Conservation (phyloP, 192 early-diverging fungal species). For the Backusella liffmaniae region DNA sequence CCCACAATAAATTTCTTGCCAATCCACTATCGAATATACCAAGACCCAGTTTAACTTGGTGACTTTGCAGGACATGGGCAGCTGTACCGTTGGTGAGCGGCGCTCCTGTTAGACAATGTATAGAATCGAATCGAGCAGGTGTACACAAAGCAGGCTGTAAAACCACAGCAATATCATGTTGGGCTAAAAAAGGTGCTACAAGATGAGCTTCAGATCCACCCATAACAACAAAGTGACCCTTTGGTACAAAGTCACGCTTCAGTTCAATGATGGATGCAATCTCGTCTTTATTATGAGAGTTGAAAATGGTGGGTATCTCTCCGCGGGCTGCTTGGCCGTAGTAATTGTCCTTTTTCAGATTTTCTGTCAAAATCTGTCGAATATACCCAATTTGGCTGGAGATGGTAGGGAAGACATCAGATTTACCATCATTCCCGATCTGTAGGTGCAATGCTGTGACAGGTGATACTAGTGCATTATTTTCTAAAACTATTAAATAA, state of each 20-base stretch:
- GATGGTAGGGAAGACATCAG: conserved; percentile 42
- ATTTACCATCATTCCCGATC: conserved; percentile 51
- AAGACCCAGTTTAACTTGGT: conserved; percentile 62
- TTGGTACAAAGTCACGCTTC: conserved; percentile 49
- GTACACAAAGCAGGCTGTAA: conserved; percentile 63
- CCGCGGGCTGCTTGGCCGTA: conserved; percentile 44
- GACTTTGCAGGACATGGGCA: conserved; percentile 51
- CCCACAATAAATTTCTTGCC: conserved; percentile 68
- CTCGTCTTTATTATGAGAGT: conserved; percentile 55
- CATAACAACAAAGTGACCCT: conserved; percentile 46
- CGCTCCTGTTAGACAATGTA: conserved; percentile 57
- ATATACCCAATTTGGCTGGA: conserved; percentile 53
- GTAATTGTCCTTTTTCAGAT: conserved; percentile 25
- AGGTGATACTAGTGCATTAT: conserved; percentile 44
- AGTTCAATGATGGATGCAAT: conserved; percentile 61
- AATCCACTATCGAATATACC: conserved; percentile 48
- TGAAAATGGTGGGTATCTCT: conserved; percentile 48
- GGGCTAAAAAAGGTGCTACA: conserved; percentile 55
- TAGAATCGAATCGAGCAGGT: conserved; percentile 58
- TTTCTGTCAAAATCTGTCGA: conserved; percentile 40
- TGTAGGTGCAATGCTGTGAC: conserved; percentile 59
- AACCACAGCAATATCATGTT: conserved; percentile 57
- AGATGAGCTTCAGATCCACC: conserved; percentile 67
- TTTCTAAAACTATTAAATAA: neutral
- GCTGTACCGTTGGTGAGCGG: conserved; percentile 52